These are phyloP conservation scores for Anthracocystis walkeri DNA, from an alignment of 1,284 basidiomycete species.

Conservation along the genomic window DNA sequence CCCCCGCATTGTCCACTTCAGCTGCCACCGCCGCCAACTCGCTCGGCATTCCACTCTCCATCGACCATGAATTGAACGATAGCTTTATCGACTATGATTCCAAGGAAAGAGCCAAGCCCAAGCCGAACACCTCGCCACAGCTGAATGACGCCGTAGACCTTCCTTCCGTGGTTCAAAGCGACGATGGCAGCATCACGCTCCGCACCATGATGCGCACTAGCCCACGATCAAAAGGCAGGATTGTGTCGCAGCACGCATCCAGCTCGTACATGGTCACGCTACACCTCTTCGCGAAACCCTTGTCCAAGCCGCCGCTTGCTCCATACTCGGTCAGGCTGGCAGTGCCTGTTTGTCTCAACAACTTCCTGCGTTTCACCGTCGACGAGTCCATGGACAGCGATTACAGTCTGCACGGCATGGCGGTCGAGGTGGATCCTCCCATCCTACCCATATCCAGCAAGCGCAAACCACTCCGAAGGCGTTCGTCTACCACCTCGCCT, in stretches of 20 bases:
- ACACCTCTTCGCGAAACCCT: conserved; percentile 9
- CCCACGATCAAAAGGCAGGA: conserved; percentile 14
- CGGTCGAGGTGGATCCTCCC: conserved; percentile 44
- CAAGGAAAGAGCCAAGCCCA: background rate
- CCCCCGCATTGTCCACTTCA: conserved; percentile 41
- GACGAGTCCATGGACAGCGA: conserved; percentile 35
- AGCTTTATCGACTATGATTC: conserved; percentile 30
- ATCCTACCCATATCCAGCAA: conserved; percentile 22
- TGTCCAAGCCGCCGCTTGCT: conserved; percentile 19
- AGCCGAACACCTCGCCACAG: background rate
- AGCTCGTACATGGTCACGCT: conserved; percentile 38
- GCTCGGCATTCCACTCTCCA: conserved; percentile 39
- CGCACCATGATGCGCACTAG: conserved; percentile 8
- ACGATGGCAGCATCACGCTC: conserved; percentile 20
- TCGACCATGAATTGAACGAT: conserved; percentile 29
- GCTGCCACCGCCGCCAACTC: conserved; percentile 35
- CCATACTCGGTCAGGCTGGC: conserved; percentile 32
- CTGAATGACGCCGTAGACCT: conserved; percentile 7
- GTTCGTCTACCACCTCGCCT: conserved; percentile 8
- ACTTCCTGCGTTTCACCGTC: conserved; percentile 40
- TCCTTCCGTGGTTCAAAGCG: conserved; percentile 3
- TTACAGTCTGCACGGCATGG: conserved; percentile 18
- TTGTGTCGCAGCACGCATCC: background rate
- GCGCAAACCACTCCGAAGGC: conserved; percentile 5
- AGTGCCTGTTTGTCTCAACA: conserved; percentile 41